Evolutionary conservation across 768 basidiomycete species (phyloP).

Genomic region (Podaxis rugospora): DNA sequence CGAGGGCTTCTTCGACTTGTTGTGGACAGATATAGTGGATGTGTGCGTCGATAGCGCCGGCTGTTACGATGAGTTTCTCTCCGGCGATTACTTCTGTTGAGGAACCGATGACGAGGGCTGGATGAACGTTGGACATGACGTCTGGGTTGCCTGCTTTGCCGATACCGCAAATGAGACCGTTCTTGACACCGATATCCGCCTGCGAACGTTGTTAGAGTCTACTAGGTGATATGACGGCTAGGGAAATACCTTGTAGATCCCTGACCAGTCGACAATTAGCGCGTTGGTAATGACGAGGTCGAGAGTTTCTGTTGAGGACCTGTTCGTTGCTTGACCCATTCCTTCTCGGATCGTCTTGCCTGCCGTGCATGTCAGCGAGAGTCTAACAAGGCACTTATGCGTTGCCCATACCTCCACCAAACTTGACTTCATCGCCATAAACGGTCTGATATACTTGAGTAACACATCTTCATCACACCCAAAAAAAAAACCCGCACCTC

Average conservation of each 20-base stretch:
- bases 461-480: background rate
- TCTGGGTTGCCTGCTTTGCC: constrained; percentile 99
- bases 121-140: constrained; percentile 77
- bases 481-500: constrained; percentile 38
- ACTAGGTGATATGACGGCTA: background rate
- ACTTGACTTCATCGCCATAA: constrained; percentile 97
- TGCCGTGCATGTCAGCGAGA: constrained; percentile 23
- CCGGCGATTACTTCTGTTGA: constrained; percentile 96
- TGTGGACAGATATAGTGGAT: constrained; percentile 96
- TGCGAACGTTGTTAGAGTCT: constrained; percentile 23
- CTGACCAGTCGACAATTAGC: constrained; percentile 90
- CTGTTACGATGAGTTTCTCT: constrained; percentile 90
- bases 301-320: constrained; percentile 60
- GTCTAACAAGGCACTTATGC: background rate
- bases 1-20: constrained; percentile 81
- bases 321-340: constrained; percentile 88
- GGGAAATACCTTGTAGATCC: constrained; percentile 82
- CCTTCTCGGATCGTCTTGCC: constrained; percentile 95
- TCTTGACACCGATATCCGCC: constrained; percentile 93
- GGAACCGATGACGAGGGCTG: constrained; percentile 75
- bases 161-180: constrained; percentile 77
- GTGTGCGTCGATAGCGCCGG: constrained; percentile 90
- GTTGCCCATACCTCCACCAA: constrained; percentile 73
- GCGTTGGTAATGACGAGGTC: constrained; percentile 96
- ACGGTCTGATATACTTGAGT: constrained; percentile 46